These are phyloP conservation scores for Aspergillus sp. DNA, from an alignment of 2,329 filamentous ascomycete genomes.

Conservation along the genomic window DNA sequence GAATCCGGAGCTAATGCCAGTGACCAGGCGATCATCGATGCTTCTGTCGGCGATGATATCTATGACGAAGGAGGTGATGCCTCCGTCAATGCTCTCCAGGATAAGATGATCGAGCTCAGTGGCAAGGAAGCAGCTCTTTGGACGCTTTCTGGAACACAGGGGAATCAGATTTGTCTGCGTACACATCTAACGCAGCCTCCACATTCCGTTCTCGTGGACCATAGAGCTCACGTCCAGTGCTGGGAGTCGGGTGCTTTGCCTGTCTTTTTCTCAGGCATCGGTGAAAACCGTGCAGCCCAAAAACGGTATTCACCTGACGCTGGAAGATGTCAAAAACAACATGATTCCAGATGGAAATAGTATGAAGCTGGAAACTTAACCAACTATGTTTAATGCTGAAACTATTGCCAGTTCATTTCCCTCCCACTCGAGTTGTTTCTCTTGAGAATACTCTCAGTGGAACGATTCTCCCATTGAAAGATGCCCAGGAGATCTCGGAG, in stretches of 20 bases:
- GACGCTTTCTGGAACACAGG: constrained; percentile 34
- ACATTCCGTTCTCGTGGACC: constrained; percentile 28
- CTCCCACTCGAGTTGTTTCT: constrained; percentile 25
- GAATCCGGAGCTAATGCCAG: too few relatives aligned
- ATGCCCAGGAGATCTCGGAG: constrained; percentile 23
- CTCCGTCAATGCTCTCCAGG: constrained; percentile 24
- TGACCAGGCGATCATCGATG: constrained; percentile 10
- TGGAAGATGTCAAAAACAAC: constrained; percentile 28
- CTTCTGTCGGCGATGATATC: constrained; percentile 31
- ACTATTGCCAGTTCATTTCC: constrained; percentile 16
- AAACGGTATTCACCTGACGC: constrained; percentile 30
- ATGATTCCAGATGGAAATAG: constrained; percentile 22
- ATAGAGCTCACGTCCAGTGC: constrained; percentile 29
- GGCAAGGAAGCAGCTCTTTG: constrained; percentile 31
- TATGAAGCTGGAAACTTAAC: not conserved
- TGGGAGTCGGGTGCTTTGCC: constrained; percentile 27
- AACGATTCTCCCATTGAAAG: constrained; percentile 20
- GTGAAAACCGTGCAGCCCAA: constrained; percentile 22
- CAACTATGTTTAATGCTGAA: not conserved
- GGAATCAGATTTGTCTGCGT: constrained; percentile 34
- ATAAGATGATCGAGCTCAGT: constrained; percentile 23
- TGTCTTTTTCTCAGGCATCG: constrained; percentile 28
- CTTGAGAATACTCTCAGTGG: constrained; percentile 26
- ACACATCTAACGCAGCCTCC: constrained; percentile 29
- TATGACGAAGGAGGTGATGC: constrained; percentile 26